Evolutionary conservation across 495 filamentous ascomycete species (phyloP).

Genomic region (Podospora tetraspora): DNA sequence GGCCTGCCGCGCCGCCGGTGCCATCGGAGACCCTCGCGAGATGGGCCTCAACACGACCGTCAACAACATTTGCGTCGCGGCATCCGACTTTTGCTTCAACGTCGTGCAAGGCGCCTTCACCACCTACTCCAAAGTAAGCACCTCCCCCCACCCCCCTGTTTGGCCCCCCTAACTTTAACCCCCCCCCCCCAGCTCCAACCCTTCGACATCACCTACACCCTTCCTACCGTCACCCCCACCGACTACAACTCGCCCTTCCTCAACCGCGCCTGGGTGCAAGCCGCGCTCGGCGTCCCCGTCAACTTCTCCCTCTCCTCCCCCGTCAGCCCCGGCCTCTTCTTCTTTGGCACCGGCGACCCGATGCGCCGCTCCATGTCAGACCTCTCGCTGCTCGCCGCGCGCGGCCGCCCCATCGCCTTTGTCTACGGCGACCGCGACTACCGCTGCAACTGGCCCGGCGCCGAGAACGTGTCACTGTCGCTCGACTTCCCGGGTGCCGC

Average conservation of each 20-base stretch:
- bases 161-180: not conserved
- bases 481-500: constrained; percentile 35
- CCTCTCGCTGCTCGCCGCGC: constrained; percentile 47
- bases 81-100: not conserved
- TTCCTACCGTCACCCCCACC: constrained; percentile 51
- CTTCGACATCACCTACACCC: constrained; percentile 50
- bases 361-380: constrained; percentile 40
- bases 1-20: constrained; percentile 34
- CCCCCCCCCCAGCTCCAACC: constrained; percentile 1
- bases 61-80: constrained; percentile 1
- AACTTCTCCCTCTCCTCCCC: constrained; percentile 47
- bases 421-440: constrained; percentile 59
- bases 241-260: constrained; percentile 51
- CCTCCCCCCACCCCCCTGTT: not conserved
- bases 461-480: constrained; percentile 52
- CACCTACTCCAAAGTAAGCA: not conserved
- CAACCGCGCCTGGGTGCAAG: constrained; percentile 50
- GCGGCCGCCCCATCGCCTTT: constrained; percentile 53
- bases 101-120: not conserved
- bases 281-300: constrained; percentile 53
- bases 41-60: constrained; percentile 1
- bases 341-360: constrained; percentile 22
- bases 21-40: not conserved
- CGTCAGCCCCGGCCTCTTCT: constrained; percentile 18
- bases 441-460: constrained; percentile 55